phyloP scores from a whole-genome alignment of 108 stramenopile species.

The Aureococcus anophagefferens region DNA sequence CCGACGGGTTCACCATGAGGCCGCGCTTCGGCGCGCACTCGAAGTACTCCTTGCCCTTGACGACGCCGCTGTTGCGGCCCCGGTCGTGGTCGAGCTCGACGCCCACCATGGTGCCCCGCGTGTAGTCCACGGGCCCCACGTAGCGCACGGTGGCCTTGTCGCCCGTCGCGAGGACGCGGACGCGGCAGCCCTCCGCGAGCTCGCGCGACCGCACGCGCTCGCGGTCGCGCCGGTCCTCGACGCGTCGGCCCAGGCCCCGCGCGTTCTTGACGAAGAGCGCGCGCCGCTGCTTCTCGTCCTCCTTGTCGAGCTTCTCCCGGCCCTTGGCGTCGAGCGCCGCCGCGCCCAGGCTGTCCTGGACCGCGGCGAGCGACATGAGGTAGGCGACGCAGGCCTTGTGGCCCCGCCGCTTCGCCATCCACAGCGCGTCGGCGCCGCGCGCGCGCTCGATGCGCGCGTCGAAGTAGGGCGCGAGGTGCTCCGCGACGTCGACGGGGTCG shows the following conservation, averaged over 20 bases:
- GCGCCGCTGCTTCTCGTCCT: background rate
- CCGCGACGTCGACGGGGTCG: background rate
- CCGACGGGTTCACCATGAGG: background rate
- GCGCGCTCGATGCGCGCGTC: background rate
- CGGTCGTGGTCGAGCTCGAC: background rate
- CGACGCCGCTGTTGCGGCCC: background rate
- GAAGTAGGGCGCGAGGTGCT: background rate
- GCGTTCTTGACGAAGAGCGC: background rate
- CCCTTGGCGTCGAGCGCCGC: background rate
- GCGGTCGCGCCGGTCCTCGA: background rate
- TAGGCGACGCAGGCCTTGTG: constrained; percentile 6
- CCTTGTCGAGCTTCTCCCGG: background rate
- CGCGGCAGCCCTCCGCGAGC: background rate
- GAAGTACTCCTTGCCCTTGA: background rate
- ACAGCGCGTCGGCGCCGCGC: constrained; percentile 2
- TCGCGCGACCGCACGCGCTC: background rate
- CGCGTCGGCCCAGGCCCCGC: background rate
- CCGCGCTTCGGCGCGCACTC: background rate
- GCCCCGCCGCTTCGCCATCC: constrained; percentile 7
- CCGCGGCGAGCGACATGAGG: constrained; percentile 1
- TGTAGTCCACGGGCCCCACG: background rate
- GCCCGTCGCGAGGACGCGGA: background rate
- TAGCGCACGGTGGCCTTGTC: background rate
- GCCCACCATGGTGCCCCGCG: background rate
- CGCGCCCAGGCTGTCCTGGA: background rate